Evolutionary conservation across 2,329 filamentous ascomycete genomes (phyloP), one percentile per base, ranked within the genome.

Genomic region (Colletotrichum spaethianum): DNA sequence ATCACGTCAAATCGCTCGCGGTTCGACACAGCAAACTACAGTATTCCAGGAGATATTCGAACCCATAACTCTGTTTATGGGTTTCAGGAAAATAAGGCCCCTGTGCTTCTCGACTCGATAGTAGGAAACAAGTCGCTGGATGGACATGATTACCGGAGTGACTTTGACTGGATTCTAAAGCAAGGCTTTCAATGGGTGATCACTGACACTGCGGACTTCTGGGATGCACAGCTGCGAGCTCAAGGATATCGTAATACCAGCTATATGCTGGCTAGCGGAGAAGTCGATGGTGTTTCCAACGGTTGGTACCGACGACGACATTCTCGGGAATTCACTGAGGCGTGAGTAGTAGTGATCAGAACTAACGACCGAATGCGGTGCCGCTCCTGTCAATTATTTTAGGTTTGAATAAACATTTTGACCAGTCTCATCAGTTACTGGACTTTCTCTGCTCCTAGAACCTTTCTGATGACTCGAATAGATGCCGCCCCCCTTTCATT

Each of bases 291-390:
- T n/a, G 31, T 57, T 23, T 36, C 55, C 4, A 57, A 57, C n/a
- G 55, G 55, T 36, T 57, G 55, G 55, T 57, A 40, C 33, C n/a
- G 55, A 46, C 71, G 16, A 74, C 76, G 14, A 74, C 76, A 42
- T 63, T 69, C 46, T 2, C n/a, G 23, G n/a, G 23, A 26, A 9
- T 50, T 50, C 11, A 16, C 4, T 11, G 12, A 23, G n/a, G 23
- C 4, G 11, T 26, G 26, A 48, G 12, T 14, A 11, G 9, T 48
- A n/a, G n/a, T 6, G 4, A 23, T 6, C 6, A 9, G 4, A 26
- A 26, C 12, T 26, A 16, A 16, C 11, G n/a, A 7, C n/a, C 1
- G 4, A 26, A 3, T 26, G 23, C 46, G 44, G n/a, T 6, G 23
- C 11, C 44, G 33, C 4, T 20, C 11, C 12, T 14, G 44, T 11